Base-by-base conservation (phyloP, 2,329 filamentous ascomycete species). In the Thermothelomyces thermophilus region DNA sequence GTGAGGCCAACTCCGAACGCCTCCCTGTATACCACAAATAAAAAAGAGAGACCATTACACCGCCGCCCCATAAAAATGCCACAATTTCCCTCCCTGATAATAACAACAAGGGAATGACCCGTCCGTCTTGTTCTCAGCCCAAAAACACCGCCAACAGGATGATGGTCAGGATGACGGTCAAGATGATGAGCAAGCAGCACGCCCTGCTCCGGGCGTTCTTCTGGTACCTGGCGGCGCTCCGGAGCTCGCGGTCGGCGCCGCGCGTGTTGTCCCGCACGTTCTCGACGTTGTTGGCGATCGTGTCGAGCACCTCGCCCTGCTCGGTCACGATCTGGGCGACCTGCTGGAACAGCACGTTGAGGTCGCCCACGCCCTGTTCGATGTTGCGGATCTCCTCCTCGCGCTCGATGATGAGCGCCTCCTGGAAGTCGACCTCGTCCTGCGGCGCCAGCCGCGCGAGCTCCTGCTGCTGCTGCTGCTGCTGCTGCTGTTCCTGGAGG, bases 361-460 rank as follows among this genome's bases (percentile, higher is more conserved):
- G 73, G 63, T 98, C 93, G 48, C 87, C 87, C 6, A 98, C 93
- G 48, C 87, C 90, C 68, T 96, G 90, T 71, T 97, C 93, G 62
- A 98, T 98, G 65, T 95, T 94, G 55, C 90, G 84, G 58, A 98
- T 98, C 72, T 98, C 93, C 50, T 89, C 83, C 68, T 98, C 93
- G 47, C 94, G 90, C 74, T 98, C 91, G 54, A 94, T 84, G 64
- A 98, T 98, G 51, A 98, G 75, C 14, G 86, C 84, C 60, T 98
- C 93, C 65, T 98, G 93, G 72, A 96, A 98, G 65, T 98, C 91
- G 37, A 98, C 93, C 64, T 98, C 94, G 60, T 89, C 85, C 67
- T 98, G 93, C 24, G 88, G 80, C 1, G 90, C 93, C 8, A 97
- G 76, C 49, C 88, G 87, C 11, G 86, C 74, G 59, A 90, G 80